Evolutionary conservation across 2,329 filamentous ascomycete genomes (phyloP).

Genomic region (Neofusicoccum sp.): DNA sequence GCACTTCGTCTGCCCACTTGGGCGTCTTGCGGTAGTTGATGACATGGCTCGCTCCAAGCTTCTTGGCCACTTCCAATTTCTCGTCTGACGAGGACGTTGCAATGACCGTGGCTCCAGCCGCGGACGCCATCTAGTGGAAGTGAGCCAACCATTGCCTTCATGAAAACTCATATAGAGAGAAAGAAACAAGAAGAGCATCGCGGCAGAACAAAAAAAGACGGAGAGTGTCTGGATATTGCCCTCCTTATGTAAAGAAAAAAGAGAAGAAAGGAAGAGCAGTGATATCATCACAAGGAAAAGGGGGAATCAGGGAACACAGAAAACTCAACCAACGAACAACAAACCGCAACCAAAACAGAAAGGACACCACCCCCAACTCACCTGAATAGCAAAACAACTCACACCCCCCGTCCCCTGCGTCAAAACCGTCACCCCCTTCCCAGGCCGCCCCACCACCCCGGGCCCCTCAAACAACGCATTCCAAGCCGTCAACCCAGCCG

Average conservation of each 20-base stretch:
- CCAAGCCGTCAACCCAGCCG: constrained; percentile 54
- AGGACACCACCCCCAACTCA: background rate
- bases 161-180: background rate
- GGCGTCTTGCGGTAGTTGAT: constrained; percentile 55
- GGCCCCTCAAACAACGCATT: constrained; percentile 46
- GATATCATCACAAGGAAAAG: too few relatives aligned
- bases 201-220: too few relatives aligned
- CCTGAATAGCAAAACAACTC: constrained; percentile 22
- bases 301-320: too few relatives aligned
- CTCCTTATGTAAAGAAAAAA: constrained; percentile 32
- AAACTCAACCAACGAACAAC: too few relatives aligned
- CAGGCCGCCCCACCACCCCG: constrained; percentile 38
- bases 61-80: constrained; percentile 47
- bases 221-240: too few relatives aligned
- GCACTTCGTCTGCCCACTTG: constrained; percentile 51
- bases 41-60: constrained; percentile 46
- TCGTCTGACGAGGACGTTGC: constrained; percentile 55
- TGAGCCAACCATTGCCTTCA: too few relatives aligned
- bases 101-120: constrained; percentile 49
- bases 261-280: background rate
- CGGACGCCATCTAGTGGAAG: constrained; percentile 44
- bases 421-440: constrained; percentile 33
- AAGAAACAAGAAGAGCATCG: background rate
- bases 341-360: too few relatives aligned
- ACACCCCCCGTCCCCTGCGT: constrained; percentile 35